phyloP scores from a whole-genome alignment of 371 early-diverging fungal genomes.

The Dinochytrium kinnereticum region DNA sequence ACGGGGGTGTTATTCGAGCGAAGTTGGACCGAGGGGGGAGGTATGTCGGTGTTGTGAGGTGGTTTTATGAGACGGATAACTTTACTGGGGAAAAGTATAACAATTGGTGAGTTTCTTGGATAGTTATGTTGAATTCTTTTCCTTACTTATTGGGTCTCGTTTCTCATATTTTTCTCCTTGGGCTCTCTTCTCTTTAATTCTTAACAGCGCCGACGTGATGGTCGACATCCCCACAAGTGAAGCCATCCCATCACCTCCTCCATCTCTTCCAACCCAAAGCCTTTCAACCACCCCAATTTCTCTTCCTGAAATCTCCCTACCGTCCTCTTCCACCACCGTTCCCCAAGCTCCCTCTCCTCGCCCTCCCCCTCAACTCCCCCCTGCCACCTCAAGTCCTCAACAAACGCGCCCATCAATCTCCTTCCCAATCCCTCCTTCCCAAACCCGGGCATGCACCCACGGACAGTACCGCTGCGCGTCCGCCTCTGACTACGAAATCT shows the following conservation, averaged over 20 bases:
- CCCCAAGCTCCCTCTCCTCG: not conserved
- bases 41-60: conserved; percentile 5
- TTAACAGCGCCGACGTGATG: not conserved
- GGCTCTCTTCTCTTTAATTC: not conserved
- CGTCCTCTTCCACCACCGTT: not conserved
- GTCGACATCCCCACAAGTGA: not conserved
- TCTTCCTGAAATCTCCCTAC: too few relatives aligned
- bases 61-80: conserved; percentile 12
- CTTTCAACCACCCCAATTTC: not conserved
- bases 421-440: not conserved
- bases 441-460: not conserved
- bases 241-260: not conserved
- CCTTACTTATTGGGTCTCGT: not conserved
- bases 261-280: not conserved
- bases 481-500: not conserved
- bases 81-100: not conserved
- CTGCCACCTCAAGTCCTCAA: not conserved
- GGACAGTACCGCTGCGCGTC: not conserved
- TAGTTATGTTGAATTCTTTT: not conserved
- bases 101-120: conserved; percentile 16
- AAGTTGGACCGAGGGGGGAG: not conserved
- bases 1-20: not conserved
- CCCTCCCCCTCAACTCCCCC: not conserved
- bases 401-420: not conserved
- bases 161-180: not conserved